phyloP scores from a whole-genome alignment of 495 filamentous ascomycete genomes.

The Lasiosphaeris hirsuta region DNA sequence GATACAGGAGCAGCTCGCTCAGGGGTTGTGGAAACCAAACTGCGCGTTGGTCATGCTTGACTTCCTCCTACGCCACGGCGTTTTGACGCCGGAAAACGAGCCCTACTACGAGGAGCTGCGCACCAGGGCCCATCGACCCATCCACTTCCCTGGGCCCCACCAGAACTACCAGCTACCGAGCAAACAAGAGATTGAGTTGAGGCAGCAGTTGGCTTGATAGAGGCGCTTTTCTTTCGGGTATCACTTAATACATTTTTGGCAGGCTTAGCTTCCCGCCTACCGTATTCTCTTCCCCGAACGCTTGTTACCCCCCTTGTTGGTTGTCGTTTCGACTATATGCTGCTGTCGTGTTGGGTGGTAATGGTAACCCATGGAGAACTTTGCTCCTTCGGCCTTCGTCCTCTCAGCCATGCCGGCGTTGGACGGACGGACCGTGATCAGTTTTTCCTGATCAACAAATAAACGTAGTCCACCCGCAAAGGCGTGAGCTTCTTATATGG shows the following conservation, averaged over 20 bases:
- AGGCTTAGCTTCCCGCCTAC: background rate
- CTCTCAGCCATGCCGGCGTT: background rate
- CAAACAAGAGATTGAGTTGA: slow-evolving; percentile 7
- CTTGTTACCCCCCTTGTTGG: background rate
- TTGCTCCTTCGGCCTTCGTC: background rate
- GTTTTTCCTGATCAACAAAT: slow-evolving; percentile 78
- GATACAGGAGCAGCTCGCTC: slow-evolving; percentile 64
- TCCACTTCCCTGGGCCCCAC: slow-evolving; percentile 72
- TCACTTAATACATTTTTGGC: slow-evolving; percentile 14
- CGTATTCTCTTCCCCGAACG: slow-evolving; percentile 8
- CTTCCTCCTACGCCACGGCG: slow-evolving; percentile 85
- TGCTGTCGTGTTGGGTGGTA: background rate
- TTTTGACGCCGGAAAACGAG: slow-evolving; percentile 80
- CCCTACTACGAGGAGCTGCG: slow-evolving; percentile 74
- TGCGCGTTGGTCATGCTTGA: slow-evolving; percentile 79
- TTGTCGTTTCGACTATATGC: background rate
- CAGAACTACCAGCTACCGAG: slow-evolving; percentile 32
- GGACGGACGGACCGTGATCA: slow-evolving; percentile 34
- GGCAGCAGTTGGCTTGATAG: slow-evolving; percentile 9
- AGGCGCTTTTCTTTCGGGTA: slow-evolving; percentile 20
- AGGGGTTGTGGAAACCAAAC: slow-evolving; percentile 89
- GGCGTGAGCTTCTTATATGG: slow-evolving; percentile 95
- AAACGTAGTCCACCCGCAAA: slow-evolving; percentile 85
- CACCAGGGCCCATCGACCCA: slow-evolving; percentile 68
- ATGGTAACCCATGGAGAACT: background rate